Conservation (phyloP, 305 asterid species). For the Withania somnifera region DNA sequence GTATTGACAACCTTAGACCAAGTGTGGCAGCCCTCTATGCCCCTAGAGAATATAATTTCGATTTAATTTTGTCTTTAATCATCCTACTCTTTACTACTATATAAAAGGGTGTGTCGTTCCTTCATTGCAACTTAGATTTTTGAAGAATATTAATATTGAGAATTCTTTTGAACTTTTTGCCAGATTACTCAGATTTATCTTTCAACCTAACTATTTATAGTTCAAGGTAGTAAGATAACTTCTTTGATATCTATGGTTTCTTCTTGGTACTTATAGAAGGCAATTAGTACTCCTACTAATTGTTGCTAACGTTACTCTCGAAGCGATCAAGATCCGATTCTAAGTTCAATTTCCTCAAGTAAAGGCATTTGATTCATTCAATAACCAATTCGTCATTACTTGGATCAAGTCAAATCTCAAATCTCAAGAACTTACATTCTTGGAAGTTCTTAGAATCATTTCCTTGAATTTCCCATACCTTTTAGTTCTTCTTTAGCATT, state of each 20-base stretch:
- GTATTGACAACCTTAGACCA: too few relatives aligned
- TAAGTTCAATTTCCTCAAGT: not conserved
- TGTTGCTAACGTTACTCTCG: not conserved
- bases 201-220: not conserved
- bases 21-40: too few relatives aligned
- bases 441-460: not conserved
- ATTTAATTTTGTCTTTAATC: too few relatives aligned
- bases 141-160: too few relatives aligned
- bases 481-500: not conserved
- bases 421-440: not conserved
- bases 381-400: not conserved
- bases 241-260: not conserved
- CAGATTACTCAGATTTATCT: too few relatives aligned
- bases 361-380: not conserved
- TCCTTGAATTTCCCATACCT: not conserved
- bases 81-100: too few relatives aligned
- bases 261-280: not conserved
- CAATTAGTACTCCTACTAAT: not conserved
- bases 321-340: not conserved
- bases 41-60: too few relatives aligned
- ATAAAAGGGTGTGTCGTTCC: too few relatives aligned
- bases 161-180: too few relatives aligned
- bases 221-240: not conserved
- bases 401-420: not conserved
- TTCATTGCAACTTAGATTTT: too few relatives aligned